These are phyloP conservation scores for Metschnikowia reukaufii DNA, from an alignment of 805 yeast genomes.

Conservation along the genomic window DNA sequence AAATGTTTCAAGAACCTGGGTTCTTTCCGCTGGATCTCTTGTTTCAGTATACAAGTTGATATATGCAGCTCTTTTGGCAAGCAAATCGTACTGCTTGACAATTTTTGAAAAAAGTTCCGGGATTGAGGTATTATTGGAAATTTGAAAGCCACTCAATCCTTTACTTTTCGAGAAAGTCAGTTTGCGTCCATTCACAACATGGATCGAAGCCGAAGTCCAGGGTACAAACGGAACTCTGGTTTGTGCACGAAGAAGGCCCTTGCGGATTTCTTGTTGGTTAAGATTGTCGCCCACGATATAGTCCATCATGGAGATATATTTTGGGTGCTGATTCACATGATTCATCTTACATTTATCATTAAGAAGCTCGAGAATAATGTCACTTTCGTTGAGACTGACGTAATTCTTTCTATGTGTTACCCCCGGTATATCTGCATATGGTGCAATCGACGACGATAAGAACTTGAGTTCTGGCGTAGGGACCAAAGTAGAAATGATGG, in stretches of 20 bases:
- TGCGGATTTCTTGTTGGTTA: slow-evolving; percentile 71
- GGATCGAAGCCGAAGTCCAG: slow-evolving; percentile 79
- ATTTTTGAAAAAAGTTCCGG: slow-evolving; percentile 64
- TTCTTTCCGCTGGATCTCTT: slow-evolving; percentile 42
- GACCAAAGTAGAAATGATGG: slow-evolving; percentile 75
- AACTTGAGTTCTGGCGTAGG: slow-evolving; percentile 82
- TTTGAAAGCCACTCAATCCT: slow-evolving; percentile 69
- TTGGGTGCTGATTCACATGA: slow-evolving; percentile 37
- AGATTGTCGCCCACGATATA: slow-evolving; percentile 59
- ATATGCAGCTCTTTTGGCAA: slow-evolving; percentile 80
- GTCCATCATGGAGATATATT: slow-evolving; percentile 68
- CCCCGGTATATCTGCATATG: slow-evolving; percentile 47
- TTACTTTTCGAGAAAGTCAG: slow-evolving; percentile 54
- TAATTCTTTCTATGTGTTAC: slow-evolving; percentile 26
- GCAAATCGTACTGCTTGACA: slow-evolving; percentile 73
- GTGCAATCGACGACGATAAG: slow-evolving; percentile 41
- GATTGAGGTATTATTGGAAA: slow-evolving; percentile 80
- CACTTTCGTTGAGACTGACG: slow-evolving; percentile 76
- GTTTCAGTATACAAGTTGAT: slow-evolving; percentile 66
- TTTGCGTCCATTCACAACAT: slow-evolving; percentile 71
- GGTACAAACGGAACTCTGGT: slow-evolving; percentile 76
- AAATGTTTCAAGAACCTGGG: slow-evolving; percentile 49
- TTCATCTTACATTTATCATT: slow-evolving; percentile 80
- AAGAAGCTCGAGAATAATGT: slow-evolving; percentile 76
- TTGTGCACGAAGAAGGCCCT: slow-evolving; percentile 62